Percentiles rank a stretch among this genome's conserved stretches.
Evolutionary conservation across 768 basidiomycete species (phyloP).

Genomic region (Mycena filopes): DNA sequence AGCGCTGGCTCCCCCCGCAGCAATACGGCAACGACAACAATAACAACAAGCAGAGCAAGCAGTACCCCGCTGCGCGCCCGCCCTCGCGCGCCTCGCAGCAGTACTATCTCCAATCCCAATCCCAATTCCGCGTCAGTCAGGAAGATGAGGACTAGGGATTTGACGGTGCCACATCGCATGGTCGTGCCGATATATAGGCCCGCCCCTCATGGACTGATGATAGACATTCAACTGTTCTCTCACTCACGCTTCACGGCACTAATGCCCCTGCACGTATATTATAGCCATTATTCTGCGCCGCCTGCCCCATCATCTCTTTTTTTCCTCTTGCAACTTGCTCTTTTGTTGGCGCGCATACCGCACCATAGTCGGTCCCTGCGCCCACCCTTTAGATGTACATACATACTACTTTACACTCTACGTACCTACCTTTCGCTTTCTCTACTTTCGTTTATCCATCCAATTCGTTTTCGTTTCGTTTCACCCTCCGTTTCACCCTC

Average conservation of each 20-base stretch:
- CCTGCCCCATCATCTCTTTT: slow-evolving; percentile 28
- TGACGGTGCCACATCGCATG: background rate
- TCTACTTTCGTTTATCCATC: no score
- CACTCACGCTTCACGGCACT: slow-evolving; percentile 27
- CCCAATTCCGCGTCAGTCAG: slow-evolving; percentile 25
- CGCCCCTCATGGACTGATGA: slow-evolving; percentile 22
- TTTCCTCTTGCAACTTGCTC: slow-evolving; percentile 30
- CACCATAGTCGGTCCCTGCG: slow-evolving; percentile 36
- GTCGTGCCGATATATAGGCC: background rate
- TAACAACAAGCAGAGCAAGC: slow-evolving; percentile 28
- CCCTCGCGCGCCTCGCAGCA: slow-evolving; percentile 43
- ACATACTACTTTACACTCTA: slow-evolving; percentile 18
- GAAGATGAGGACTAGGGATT: slow-evolving; percentile 22
- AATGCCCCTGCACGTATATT: slow-evolving; percentile 39
- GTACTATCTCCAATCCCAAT: slow-evolving; percentile 25
- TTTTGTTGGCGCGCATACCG: slow-evolving; percentile 29
- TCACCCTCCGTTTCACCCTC: slow-evolving; percentile 9
- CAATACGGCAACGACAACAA: slow-evolving; percentile 35
- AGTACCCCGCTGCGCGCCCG: slow-evolving; percentile 36
- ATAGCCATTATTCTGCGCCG: slow-evolving; percentile 35
- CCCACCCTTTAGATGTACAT: slow-evolving; percentile 23
- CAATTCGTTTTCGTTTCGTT: slow-evolving; percentile 23
- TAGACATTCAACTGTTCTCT: slow-evolving; percentile 32
- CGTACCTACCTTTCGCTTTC: slow-evolving; percentile 29
- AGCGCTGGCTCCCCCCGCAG: slow-evolving; percentile 71